Conservation (phyloP, 441 rosid genomes). For the Rhodomyrtus psidioides region DNA sequence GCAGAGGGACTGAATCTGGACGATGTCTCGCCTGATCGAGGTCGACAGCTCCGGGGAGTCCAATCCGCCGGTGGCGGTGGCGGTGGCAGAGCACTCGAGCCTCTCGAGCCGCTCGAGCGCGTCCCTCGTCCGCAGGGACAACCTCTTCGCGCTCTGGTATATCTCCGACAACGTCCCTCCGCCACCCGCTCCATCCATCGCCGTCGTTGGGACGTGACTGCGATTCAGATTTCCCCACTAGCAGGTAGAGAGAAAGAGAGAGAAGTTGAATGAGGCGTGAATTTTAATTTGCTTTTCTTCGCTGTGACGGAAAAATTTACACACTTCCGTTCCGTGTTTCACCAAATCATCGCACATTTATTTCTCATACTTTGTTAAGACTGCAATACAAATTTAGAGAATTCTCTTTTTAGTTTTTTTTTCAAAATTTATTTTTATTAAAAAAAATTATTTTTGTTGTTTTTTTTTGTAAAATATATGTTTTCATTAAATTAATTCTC, state of each 20-base stretch:
- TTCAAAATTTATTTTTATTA: no score
- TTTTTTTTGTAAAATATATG: no score
- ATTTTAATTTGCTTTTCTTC: background rate
- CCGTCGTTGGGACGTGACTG: background rate
- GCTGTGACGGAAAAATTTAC: background rate
- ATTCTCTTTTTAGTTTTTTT: no score
- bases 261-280: background rate
- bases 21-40: slow-evolving; percentile 63
- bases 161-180: slow-evolving; percentile 55
- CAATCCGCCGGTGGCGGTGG: slow-evolving; percentile 27
- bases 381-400: no score
- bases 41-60: slow-evolving; percentile 77
- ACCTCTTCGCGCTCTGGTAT: slow-evolving; percentile 49
- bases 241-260: background rate
- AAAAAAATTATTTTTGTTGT: no score
- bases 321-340: no score
- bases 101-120: slow-evolving; percentile 85
- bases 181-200: slow-evolving; percentile 31
- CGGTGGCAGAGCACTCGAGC: slow-evolving; percentile 41
- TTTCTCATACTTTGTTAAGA: no score
- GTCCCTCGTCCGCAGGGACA: slow-evolving; percentile 59
- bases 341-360: no score
- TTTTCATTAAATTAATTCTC: no score
- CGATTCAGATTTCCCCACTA: background rate
- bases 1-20: slow-evolving; percentile 71